A percentile compares a stretch with the other conserved stretches of the same genome.
Conservation (phyloP, 164 flowering plant genomes). For the Aristolochia californica region DNA sequence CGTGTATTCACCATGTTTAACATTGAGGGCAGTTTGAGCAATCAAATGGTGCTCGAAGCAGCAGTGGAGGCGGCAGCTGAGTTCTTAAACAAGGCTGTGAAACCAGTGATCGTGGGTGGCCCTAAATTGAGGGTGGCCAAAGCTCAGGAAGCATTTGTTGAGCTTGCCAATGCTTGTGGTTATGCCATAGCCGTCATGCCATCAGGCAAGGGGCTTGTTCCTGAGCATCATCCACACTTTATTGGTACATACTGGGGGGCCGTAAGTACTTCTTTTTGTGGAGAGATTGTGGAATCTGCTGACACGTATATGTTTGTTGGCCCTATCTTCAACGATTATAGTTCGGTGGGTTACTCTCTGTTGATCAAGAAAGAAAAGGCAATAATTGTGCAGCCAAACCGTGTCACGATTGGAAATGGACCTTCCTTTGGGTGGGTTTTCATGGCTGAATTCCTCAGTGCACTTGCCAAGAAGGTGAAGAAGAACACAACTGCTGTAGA, state of each 20-base stretch:
- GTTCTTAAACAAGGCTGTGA: slow-evolving; percentile 79
- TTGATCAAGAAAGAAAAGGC: slow-evolving; percentile 82
- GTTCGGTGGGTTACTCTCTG: slow-evolving; percentile 84
- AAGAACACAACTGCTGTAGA: slow-evolving; percentile 49
- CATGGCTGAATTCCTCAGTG: slow-evolving; percentile 64
- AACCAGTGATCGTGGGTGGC: slow-evolving; percentile 79
- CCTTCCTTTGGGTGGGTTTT: slow-evolving; percentile 69
- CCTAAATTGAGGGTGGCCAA: slow-evolving; percentile 66
- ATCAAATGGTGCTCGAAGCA: slow-evolving; percentile 53
- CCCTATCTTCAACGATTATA: slow-evolving; percentile 80
- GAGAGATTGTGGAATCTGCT: slow-evolving; percentile 85
- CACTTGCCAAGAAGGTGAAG: slow-evolving; percentile 48
- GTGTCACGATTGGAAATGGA: slow-evolving; percentile 63
- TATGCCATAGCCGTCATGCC: slow-evolving; percentile 81
- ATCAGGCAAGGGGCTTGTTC: slow-evolving; percentile 66
- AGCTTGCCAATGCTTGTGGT: slow-evolving; percentile 67
- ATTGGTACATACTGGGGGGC: slow-evolving; percentile 80
- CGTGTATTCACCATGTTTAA: neutral
- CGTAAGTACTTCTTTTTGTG: slow-evolving; percentile 70
- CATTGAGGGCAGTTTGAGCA: slow-evolving; percentile 38
- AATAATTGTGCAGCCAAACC: slow-evolving; percentile 68
- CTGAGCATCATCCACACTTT: slow-evolving; percentile 25
- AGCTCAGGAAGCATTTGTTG: slow-evolving; percentile 53
- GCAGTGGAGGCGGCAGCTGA: slow-evolving; percentile 82
- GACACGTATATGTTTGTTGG: slow-evolving; percentile 86